A percentile compares a stretch with the other conserved stretches of the same genome.
Conservation (phyloP, 352 stramenopile species). For the Phytophthora boehmeriae region DNA sequence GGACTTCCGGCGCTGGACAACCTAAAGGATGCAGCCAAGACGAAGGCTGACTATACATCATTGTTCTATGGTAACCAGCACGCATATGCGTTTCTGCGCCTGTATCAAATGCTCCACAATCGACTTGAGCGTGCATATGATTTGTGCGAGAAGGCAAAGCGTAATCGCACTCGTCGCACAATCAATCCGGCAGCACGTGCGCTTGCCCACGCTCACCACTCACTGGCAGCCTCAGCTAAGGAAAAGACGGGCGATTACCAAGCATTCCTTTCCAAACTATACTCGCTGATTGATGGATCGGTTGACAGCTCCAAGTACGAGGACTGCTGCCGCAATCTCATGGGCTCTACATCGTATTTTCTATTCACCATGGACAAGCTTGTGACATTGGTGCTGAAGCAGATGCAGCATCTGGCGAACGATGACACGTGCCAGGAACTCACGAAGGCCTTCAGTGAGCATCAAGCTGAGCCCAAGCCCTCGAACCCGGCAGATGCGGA, state of each 20-base stretch:
- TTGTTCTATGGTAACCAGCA: conserved; percentile 86
- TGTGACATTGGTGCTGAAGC: conserved; percentile 84
- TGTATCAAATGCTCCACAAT: conserved; percentile 90
- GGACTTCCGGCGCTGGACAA: conserved; percentile 71
- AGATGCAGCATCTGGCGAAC: conserved; percentile 86
- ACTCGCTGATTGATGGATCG: conserved; percentile 85
- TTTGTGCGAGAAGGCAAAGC: conserved; percentile 87
- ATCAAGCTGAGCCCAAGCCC: conserved; percentile 38
- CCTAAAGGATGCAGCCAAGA: conserved; percentile 49
- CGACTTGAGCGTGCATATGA: conserved; percentile 82
- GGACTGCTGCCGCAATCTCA: conserved; percentile 87
- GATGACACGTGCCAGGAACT: conserved; percentile 85
- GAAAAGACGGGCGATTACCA: conserved; percentile 89
- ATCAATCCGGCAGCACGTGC: conserved; percentile 86
- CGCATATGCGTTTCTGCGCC: conserved; percentile 87
- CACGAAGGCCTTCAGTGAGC: conserved; percentile 72
- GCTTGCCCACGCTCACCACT: conserved; percentile 73
- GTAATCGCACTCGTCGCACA: conserved; percentile 83
- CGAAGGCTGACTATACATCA: conserved; percentile 47
- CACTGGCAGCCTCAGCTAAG: conserved; percentile 46
- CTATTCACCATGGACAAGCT: conserved; percentile 94
- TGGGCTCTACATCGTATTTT: conserved; percentile 91
- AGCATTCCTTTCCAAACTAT: conserved; percentile 87
- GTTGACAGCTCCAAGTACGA: conserved; percentile 91
- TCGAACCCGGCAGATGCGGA: conserved; percentile 37